phyloP scores from a whole-genome alignment of 768 basidiomycete species.

The Jaapia argillacea region DNA sequence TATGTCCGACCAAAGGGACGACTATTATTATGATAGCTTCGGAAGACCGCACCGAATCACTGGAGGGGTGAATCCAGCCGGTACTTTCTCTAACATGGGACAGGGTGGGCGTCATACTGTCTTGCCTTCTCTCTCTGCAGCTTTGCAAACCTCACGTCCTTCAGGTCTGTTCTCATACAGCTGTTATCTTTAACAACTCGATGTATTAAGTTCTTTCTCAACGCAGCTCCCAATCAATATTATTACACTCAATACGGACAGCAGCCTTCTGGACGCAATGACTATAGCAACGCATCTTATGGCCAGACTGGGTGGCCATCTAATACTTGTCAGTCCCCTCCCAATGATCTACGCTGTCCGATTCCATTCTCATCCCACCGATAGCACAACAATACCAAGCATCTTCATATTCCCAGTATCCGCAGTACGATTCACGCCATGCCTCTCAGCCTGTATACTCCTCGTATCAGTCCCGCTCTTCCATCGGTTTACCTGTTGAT shows the following conservation, averaged over 20 bases:
- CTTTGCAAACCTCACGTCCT: conserved; percentile 84
- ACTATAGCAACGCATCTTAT: conserved; percentile 31
- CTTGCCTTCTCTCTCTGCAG: conserved; percentile 77
- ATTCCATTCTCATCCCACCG: too few relatives aligned
- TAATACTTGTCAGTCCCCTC: conserved; percentile 15
- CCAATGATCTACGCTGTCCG: too few relatives aligned
- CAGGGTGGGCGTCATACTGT: conserved; percentile 88
- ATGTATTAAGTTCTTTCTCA: conserved; percentile 26
- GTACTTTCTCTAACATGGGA: conserved; percentile 64
- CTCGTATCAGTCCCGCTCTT: conserved; percentile 36
- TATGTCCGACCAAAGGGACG: conserved; percentile 67
- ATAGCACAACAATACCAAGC: conserved; percentile 1
- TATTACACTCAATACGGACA: conserved; percentile 52
- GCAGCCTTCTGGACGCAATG: conserved; percentile 49
- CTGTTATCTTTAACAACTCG: conserved; percentile 25
- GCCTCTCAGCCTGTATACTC: conserved; percentile 24
- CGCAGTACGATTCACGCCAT: conserved; percentile 5
- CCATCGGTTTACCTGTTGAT: conserved; percentile 32
- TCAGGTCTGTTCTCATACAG: conserved; percentile 69
- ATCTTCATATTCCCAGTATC: conserved; percentile 1
- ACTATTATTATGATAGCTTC: conserved; percentile 60
- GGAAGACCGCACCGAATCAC: conserved; percentile 39
- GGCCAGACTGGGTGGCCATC: conserved; percentile 17
- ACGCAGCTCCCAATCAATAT: conserved; percentile 53
- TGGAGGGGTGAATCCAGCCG: conserved; percentile 56